These are phyloP conservation scores for Aspergillus coremiiformis DNA, from an alignment of 495 filamentous ascomycete genomes.

Conservation along the genomic window DNA sequence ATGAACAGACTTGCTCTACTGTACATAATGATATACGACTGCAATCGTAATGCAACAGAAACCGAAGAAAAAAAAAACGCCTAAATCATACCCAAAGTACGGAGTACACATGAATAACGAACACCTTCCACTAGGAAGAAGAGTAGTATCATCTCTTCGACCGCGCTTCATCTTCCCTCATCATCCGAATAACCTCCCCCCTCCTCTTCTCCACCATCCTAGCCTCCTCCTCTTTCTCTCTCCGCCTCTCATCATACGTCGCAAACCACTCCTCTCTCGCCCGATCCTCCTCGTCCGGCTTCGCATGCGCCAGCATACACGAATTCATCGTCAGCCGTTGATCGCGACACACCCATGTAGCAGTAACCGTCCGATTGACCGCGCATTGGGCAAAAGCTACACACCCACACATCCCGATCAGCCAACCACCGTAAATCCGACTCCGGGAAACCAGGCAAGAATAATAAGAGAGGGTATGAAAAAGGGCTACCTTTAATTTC, in stretches of 20 bases:
- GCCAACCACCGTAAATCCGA: not conserved
- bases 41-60: not conserved
- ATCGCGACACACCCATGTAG: conserved; percentile 73
- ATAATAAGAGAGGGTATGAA: not conserved
- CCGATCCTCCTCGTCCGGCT: conserved; percentile 73
- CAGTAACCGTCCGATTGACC: conserved; percentile 71
- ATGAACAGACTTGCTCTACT: not conserved
- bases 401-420: not conserved
- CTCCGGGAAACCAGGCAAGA: too few species aligned
- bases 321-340: conserved; percentile 80
- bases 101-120: too few species aligned
- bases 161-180: conserved; percentile 47
- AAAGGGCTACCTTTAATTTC: conserved; percentile 75
- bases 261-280: conserved; percentile 94
- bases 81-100: too few species aligned
- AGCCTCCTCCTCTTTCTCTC: conserved; percentile 54
- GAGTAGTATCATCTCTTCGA: conserved; percentile 20
- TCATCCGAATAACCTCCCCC: conserved; percentile 43
- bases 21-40: conserved; percentile 3
- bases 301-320: conserved; percentile 85
- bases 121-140: not conserved
- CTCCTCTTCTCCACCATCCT: conserved; percentile 37
- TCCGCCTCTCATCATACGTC: conserved; percentile 55
- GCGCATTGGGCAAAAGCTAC: conserved; percentile 88
- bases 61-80: not conserved